Evolutionary conservation across 192 early-diverging fungal species (phyloP), one percentile per base, ranked within the genome.

Genomic region (Cladochytrium replicatum): DNA sequence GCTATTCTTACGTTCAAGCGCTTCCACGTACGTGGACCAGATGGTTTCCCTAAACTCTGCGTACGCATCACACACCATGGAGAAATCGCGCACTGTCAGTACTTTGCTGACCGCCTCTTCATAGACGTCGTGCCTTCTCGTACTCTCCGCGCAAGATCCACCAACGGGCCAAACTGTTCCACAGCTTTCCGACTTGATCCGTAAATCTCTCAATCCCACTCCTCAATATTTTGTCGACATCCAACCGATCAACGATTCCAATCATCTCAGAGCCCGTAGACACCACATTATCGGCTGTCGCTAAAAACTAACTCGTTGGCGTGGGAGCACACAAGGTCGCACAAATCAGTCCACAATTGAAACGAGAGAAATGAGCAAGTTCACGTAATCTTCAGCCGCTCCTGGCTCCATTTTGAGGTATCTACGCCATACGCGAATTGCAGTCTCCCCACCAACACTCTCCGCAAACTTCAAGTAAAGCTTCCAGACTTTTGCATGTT

Each of bases 21-120:
- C 60, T 52, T 85, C 83, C 82, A 96, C 85, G 21, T 75, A 79
- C 6, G 70, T 66, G 4, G 77, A 65, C 26, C 94, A 80, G 29
- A 86, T 71, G 11, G 70, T 66, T 58, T 95, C 91, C 50, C 91
- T 88, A 48, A 94, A 84, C 43, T 93, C 81, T 7, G 89, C 87
- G 57, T 96, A 99, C 1, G 92, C 84, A 52, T 99, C 92, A 74
- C 97, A 99, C 51, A 99, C 83, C 52, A 86, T 75, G 0, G 90
- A 83, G 52, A 99, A 99, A 58, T 96, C 93, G 6, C 84, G 75
- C 31, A 96, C 85, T 0, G 83, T 93, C 51, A 61, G 68, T 1
- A 93, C 93, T 0, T 64, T 69, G 0, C 57, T 62, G 48, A 97
- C 63, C 0, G 84, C 93, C 64, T 97, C 89, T 62, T 97, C 96